Percentiles rank a stretch among this genome's conserved stretches.
These are phyloP conservation scores for Bretziella fagacearum DNA, from an alignment of 2,329 filamentous ascomycete genomes.

Conservation along the genomic window DNA sequence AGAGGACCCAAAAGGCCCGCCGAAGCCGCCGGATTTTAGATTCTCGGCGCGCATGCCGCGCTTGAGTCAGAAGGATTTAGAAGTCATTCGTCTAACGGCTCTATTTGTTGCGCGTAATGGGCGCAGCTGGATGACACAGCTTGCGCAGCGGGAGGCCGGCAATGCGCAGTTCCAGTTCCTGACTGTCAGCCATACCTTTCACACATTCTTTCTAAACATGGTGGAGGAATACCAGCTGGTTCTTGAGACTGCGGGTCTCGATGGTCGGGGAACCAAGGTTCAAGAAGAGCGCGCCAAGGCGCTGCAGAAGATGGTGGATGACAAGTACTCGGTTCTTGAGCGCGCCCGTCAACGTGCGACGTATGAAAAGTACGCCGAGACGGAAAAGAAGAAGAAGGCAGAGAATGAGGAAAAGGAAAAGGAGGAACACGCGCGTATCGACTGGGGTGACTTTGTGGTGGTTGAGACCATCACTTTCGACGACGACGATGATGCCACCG, in stretches of 20 bases:
- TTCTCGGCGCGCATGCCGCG: constrained; percentile 96
- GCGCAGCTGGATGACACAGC: constrained; percentile 72
- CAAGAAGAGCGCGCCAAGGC: constrained; percentile 57
- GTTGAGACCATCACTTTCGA: constrained; percentile 90
- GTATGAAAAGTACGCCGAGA: constrained; percentile 68
- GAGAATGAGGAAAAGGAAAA: constrained; percentile 73
- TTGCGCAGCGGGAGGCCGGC: constrained; percentile 73
- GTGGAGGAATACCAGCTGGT: constrained; percentile 87
- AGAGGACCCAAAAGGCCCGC: constrained; percentile 61
- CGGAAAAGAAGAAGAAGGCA: constrained; percentile 76
- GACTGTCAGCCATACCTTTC: constrained; percentile 83
- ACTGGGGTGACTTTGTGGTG: constrained; percentile 95
- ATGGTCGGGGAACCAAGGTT: constrained; percentile 48
- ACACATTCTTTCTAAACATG: constrained; percentile 85
- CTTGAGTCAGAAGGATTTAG: constrained; percentile 85
- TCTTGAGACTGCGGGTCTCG: constrained; percentile 48
- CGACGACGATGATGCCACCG: constrained; percentile 68
- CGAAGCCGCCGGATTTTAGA: constrained; percentile 69
- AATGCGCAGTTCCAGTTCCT: constrained; percentile 97
- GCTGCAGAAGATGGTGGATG: constrained; percentile 54
- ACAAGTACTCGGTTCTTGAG: constrained; percentile 65
- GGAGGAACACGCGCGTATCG: constrained; percentile 62
- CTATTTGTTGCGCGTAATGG: constrained; percentile 88
- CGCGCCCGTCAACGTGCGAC: constrained; percentile 74
- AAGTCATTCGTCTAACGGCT: constrained; percentile 59